Conservation (phyloP, 208 protist genomes). For the Kentomonas sorsogonicus region DNA sequence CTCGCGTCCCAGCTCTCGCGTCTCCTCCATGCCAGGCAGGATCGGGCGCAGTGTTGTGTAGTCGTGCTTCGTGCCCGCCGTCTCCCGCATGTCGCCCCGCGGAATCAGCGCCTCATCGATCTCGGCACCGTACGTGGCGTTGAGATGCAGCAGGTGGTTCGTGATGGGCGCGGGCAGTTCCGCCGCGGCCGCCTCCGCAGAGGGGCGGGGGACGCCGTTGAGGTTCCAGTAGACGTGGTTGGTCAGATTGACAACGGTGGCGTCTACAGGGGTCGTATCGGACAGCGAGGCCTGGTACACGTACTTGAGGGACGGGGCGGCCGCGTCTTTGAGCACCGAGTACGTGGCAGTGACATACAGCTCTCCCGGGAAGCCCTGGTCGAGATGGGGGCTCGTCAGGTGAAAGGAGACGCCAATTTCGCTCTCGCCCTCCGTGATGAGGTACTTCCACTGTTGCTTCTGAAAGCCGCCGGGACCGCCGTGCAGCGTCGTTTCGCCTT, state of each 20-base stretch:
- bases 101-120: conserved; percentile 40
- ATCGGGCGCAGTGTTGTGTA: conserved; percentile 42
- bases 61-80: conserved; percentile 44
- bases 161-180: conserved; percentile 31
- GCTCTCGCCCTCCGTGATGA: conserved; percentile 58
- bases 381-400: conserved; percentile 59
- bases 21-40: conserved; percentile 44
- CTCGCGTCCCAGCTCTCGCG: conserved; percentile 24
- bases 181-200: conserved; percentile 8
- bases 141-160: conserved; percentile 55
- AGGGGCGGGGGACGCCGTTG: conserved; percentile 48
- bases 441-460: conserved; percentile 64
- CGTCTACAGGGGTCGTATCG: conserved; percentile 47
- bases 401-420: conserved; percentile 70
- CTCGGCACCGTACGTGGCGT: conserved; percentile 40
- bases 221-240: conserved; percentile 85
- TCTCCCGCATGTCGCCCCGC: conserved; percentile 33
- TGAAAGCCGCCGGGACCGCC: conserved; percentile 60
- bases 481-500: conserved; percentile 55
- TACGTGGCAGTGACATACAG: conserved; percentile 66
- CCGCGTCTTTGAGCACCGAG: conserved; percentile 36
- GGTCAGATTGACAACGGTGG: conserved; percentile 69
- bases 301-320: conserved; percentile 44
- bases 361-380: conserved; percentile 79
- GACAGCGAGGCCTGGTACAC: conserved; percentile 39